A percentile compares a stretch with the other conserved stretches of the same genome.
These are phyloP conservation scores for Stephanodiscus triporus DNA, from an alignment of 108 stramenopile genomes.

Conservation along the genomic window DNA sequence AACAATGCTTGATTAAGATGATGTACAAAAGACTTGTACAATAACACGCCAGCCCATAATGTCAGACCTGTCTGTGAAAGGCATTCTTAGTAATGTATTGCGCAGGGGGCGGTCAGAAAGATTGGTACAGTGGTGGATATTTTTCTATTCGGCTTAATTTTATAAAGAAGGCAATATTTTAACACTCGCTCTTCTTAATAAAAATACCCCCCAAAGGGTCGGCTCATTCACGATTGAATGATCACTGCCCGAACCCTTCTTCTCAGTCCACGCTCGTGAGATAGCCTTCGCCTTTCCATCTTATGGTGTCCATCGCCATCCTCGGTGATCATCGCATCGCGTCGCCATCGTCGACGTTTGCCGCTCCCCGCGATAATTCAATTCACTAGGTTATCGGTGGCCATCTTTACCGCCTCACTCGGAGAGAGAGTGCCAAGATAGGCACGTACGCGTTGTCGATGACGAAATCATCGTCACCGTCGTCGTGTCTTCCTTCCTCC, in stretches of 20 bases:
- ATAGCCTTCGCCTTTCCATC: not conserved
- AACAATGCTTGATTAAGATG: not conserved
- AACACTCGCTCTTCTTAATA: not conserved
- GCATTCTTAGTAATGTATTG: too few species aligned
- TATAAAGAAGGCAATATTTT: not conserved
- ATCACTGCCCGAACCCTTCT: conserved; percentile 23
- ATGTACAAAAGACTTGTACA: not conserved
- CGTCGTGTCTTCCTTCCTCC: too few species aligned
- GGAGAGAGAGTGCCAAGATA: too few species aligned
- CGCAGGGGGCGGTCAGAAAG: too few species aligned
- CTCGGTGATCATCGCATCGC: not conserved
- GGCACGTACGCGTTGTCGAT: too few species aligned
- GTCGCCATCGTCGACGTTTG: not conserved
- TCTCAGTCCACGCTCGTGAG: conserved; percentile 3
- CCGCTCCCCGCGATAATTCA: conserved; percentile 30
- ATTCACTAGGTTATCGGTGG: not conserved
- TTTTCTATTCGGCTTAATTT: too few species aligned
- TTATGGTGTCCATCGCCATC: not conserved
- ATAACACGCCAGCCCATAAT: too few species aligned
- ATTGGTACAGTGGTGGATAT: too few species aligned
- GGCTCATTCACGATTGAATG: conserved; percentile 5
- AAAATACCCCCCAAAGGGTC: too few species aligned
- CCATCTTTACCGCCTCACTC: too few species aligned
- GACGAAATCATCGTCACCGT: not conserved
- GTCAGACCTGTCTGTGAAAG: too few species aligned